Evolutionary conservation across 768 basidiomycete species (phyloP), one percentile per base, ranked within the genome.

Genomic region (Trametes coccinea): DNA sequence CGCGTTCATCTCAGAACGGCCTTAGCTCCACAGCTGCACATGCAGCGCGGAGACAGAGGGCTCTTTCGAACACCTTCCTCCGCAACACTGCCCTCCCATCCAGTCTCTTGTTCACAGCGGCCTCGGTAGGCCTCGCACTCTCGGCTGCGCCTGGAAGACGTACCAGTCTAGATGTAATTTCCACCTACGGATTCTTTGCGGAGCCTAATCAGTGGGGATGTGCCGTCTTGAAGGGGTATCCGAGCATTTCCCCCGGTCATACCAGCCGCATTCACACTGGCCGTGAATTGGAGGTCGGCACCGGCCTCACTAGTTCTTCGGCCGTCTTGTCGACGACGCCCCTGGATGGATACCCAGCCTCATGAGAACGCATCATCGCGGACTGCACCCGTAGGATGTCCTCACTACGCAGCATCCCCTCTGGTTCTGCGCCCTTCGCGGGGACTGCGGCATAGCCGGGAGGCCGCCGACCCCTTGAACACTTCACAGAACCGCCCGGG

Each of bases 301-400:
- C 27, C 39, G 52, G 39, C 27, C 52, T 53, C 33, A 37, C 9
- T 40, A 17, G 34, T 17, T 17, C 3, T 39, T 17, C 7, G 50
- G 37, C 34, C 43, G 55, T 47, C 46, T 17, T 43, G n/a, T 56
- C 16, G 46, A 34, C 33, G 17, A 39, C n/a, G 33, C 46, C n/a
- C 33, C 34, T 29, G 27, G 3, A 2, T 33, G 56, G 44, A 16
- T 22, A 13, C 54, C 29, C 54, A 34, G 30, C 43, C n/a, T 34
- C 54, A 47, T 57, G 56, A 41, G 56, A 57, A 49, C 48, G 29
- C 47, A 57, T 56, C 55, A 49, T 8, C 39, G 37, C 34, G 7
- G 37, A 49, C 34, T 49, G 56, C 56, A 57, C 37, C 56, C 56
- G 56, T 9, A 11, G 40, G 46, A 40, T 47, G 56, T 57, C 37